Base-by-base conservation (phyloP, 1,284 basidiomycete species). In the Apiotrichum brassicae region DNA sequence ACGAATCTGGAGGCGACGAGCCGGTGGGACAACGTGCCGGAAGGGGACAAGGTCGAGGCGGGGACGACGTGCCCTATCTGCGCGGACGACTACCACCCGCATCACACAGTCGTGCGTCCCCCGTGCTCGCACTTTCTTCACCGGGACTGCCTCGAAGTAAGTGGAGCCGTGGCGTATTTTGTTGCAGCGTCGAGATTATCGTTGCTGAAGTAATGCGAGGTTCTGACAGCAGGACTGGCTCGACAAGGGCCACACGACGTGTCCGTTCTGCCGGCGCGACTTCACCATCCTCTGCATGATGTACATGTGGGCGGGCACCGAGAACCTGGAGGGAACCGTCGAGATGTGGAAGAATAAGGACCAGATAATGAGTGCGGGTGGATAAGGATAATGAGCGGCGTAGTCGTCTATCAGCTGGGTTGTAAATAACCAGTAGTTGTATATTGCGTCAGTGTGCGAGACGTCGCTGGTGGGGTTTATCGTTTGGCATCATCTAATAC, bases 281-380 rank as follows among this genome's bases (percentile, higher is more conserved):
- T 42, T 42, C 22, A 42, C 40, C 4, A 42, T 42, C 28, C 40
- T 42, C 26, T 42, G 40, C 28, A 42, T 42, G 40, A 42, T 42
- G 40, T 42, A 42, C 40, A 42, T 42, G 40, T 42, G 40, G 40
- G 40, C 40, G 18, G 40, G 40, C 12, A 30, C 40, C 11, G 26
- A 30, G 11, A 42, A 42, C 40, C 20, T 32, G 2, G 9, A 28
- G 26, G 40, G 40, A 23, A 22, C 40, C 26, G 32, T 42, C 18
- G 40, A 42, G 40, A 42, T 42, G 40, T 42, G 40, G 40, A 42
- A 42, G 40, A 42, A 42, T 26, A 42, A 42, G 40, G 40, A 42
- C 26, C 40, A 42, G 40, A 42, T 42, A 6, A 42, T 42, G 40
- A 30, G 19, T 12, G 9, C 26, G 26, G 28, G 38, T 14, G 20